Base-by-base conservation (phyloP, 805 yeast genomes). In the Candida sithepensis region DNA sequence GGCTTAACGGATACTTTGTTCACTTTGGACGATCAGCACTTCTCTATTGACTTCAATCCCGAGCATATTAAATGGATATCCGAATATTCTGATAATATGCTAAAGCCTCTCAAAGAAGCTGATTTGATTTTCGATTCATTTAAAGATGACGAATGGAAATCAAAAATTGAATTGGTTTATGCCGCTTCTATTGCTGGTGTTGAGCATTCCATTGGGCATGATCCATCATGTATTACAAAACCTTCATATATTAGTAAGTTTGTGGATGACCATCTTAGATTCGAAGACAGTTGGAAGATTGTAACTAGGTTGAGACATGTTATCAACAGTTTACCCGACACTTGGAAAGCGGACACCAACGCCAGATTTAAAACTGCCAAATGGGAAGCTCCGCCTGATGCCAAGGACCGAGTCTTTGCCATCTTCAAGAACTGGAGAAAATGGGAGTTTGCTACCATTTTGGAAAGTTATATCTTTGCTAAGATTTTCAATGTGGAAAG, bases 161-260 rank as follows among this genome's bases (percentile, higher is more conserved):
- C 65, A 1, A 43, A 46, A n/a, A 64, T 71, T 9, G 77, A 75
- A 34, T 57, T 78, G 30, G 61, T 77, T 1, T 75, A 75, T 53
- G 55, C 60, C 10, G 56, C 77, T 18, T 62, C 78, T 3, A 56
- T 56, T 12, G 78, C 74, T 2, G 70, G 77, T 8, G 57, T 57
- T 9, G 58, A 61, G 1, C 60, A 63, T 43, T 74, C 75, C 26
- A 77, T 90, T 39, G 81, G 82, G 43, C 87, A 87, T 52, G 98
- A 94, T 58, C 95, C 98, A 0, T 81, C 88, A 5, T 96, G 90
- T 18, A 75, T 92, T 44, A 91, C 97, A 1, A 84, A 89, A 44
- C 97, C 97, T 0, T 85, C 97, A 0, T 83, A 86, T 56, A 80
- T 89, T 26, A 77, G 88, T 42, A 73, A 96, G 45, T 77, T 90